phyloP scores from a whole-genome alignment of 2,329 filamentous ascomycete genomes.

The Colletotrichum limetticola region DNA sequence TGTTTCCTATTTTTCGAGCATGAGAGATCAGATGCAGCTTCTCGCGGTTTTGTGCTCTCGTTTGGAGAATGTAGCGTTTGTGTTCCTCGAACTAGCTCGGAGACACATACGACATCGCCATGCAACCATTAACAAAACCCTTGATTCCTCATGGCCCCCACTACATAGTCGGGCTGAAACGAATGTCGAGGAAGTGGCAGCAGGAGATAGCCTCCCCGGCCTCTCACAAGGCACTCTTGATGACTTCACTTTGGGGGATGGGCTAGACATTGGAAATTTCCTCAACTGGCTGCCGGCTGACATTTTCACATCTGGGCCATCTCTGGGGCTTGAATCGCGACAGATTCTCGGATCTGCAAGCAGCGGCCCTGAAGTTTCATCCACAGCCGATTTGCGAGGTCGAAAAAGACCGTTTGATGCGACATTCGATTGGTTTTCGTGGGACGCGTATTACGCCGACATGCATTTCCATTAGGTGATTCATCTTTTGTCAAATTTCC shows the following conservation, averaged over 20 bases:
- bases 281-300: conserved; percentile 13
- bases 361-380: too few relatives aligned
- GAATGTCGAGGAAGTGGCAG: neutral
- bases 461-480: too few relatives aligned
- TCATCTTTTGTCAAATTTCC: too few relatives aligned
- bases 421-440: conserved; percentile 23
- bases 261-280: neutral
- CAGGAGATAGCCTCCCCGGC: neutral
- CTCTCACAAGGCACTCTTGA: neutral
- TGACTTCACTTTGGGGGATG: neutral
- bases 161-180: neutral
- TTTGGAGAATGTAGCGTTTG: neutral
- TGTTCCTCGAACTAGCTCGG: conserved; percentile 8
- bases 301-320: neutral
- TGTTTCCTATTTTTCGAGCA: conserved; percentile 18
- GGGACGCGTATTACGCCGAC: conserved; percentile 6
- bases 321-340: neutral
- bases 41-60: neutral
- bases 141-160: neutral
- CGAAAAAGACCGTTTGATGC: conserved; percentile 13
- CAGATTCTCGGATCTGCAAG: neutral
- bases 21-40: conserved; percentile 13
- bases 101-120: neutral
- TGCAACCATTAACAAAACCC: neutral
- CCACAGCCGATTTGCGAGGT: neutral